Evolutionary conservation across 352 stramenopile species (phyloP).

Genomic region (Globisporangium takayamanum): DNA sequence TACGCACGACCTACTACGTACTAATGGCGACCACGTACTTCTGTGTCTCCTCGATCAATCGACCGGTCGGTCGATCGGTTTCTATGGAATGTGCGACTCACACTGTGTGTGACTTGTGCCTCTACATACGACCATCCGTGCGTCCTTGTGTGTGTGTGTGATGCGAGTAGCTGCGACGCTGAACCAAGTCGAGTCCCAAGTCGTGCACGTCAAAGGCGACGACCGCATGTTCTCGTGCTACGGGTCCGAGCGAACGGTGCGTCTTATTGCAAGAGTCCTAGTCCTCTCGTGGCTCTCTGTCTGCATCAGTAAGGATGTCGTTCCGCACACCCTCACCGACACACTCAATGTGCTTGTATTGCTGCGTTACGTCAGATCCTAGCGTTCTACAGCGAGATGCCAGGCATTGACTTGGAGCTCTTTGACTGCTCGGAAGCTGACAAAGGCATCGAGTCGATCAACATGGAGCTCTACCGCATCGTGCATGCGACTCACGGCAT

Average conservation of each 20-base stretch:
- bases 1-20: slow-evolving; percentile 14
- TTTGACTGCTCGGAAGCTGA: slow-evolving; percentile 80
- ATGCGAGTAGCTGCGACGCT: slow-evolving; percentile 48
- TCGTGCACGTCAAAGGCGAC: slow-evolving; percentile 77
- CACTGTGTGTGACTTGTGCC: background rate
- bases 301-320: background rate
- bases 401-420: slow-evolving; percentile 58
- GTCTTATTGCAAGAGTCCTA: slow-evolving; percentile 1
- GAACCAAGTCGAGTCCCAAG: slow-evolving; percentile 77
- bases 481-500: slow-evolving; percentile 36
- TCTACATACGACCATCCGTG: background rate
- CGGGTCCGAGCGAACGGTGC: slow-evolving; percentile 59
- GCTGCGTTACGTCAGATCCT: slow-evolving; percentile 38
- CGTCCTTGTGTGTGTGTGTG: background rate
- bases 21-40: no score
- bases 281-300: background rate
- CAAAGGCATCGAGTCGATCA: slow-evolving; percentile 68
- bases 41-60: background rate
- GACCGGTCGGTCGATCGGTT: background rate
- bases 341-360: background rate
- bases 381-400: slow-evolving; percentile 85
- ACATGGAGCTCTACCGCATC: slow-evolving; percentile 66
- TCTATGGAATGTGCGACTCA: background rate
- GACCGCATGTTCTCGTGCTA: slow-evolving; percentile 86
- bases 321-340: background rate